A percentile compares a stretch with the other conserved stretches of the same genome.
Conservation (phyloP, 371 early-diverging fungal genomes). For the Dinochytrium kinnereticum region DNA sequence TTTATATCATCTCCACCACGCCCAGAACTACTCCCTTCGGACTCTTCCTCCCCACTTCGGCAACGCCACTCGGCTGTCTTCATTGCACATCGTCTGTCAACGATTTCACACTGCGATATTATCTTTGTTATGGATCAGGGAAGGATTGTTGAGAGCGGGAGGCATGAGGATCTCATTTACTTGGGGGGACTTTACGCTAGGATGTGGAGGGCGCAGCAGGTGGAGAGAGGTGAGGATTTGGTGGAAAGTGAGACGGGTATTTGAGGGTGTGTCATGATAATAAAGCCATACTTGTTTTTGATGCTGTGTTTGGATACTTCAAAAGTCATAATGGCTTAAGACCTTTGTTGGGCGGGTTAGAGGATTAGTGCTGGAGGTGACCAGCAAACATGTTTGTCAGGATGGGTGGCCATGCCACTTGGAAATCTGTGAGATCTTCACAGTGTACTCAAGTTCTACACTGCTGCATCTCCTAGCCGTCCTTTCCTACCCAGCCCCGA, state of each 20-base stretch:
- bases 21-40: conserved; percentile 68
- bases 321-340: too few relatives aligned
- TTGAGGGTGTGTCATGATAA: too few relatives aligned
- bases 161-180: conserved; percentile 69
- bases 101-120: conserved; percentile 85
- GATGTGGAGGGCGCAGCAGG: conserved; percentile 84
- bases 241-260: background rate
- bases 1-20: conserved; percentile 55
- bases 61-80: conserved; percentile 77
- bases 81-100: conserved; percentile 86
- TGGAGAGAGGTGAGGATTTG: conserved; percentile 12
- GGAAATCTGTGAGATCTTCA: too few relatives aligned
- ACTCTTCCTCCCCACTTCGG: conserved; percentile 66
- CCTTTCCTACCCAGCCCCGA: too few relatives aligned
- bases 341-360: too few relatives aligned
- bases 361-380: too few relatives aligned
- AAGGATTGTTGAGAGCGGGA: conserved; percentile 72
- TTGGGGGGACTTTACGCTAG: conserved; percentile 69
- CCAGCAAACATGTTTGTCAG: too few relatives aligned
- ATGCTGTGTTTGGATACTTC: too few relatives aligned
- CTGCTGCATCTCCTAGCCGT: too few relatives aligned
- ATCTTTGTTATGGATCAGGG: conserved; percentile 87
- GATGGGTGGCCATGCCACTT: too few relatives aligned
- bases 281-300: too few relatives aligned
- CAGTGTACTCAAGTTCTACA: too few relatives aligned